These are phyloP conservation scores for Tolypocladium amazonense DNA, from an alignment of 2,329 filamentous ascomycete genomes.

Conservation along the genomic window DNA sequence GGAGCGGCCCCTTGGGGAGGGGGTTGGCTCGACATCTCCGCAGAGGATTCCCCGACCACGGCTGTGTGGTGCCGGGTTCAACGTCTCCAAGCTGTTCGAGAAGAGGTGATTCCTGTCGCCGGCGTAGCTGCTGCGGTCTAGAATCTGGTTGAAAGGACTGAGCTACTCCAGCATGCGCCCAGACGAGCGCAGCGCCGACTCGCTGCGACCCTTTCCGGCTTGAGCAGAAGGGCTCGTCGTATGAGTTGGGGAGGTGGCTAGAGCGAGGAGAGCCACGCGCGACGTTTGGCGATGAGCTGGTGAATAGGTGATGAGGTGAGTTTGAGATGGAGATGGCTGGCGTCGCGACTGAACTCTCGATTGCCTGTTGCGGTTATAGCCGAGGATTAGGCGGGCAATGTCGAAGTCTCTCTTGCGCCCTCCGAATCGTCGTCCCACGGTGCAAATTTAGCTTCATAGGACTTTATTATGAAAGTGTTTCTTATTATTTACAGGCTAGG, in stretches of 20 bases:
- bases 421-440: not conserved
- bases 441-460: no score
- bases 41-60: not conserved
- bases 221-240: not conserved
- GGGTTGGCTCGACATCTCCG: conserved; percentile 22
- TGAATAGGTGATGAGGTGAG: not conserved
- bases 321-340: not conserved
- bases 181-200: not conserved
- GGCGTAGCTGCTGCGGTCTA: not conserved
- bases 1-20: conserved; percentile 18
- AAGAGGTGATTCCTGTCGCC: not conserved
- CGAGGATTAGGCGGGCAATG: not conserved
- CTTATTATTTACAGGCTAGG: no score
- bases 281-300: not conserved
- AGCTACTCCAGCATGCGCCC: not conserved
- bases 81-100: not conserved
- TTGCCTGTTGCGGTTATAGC: not conserved
- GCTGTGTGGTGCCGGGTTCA: not conserved
- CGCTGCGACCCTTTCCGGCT: not conserved
- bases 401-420: not conserved
- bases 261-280: not conserved
- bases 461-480: no score
- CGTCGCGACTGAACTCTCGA: not conserved
- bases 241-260: not conserved
- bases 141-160: not conserved